Evolutionary conservation across 1,139 yeast species (phyloP).

Genomic region (Kodamaea ohmeri): DNA sequence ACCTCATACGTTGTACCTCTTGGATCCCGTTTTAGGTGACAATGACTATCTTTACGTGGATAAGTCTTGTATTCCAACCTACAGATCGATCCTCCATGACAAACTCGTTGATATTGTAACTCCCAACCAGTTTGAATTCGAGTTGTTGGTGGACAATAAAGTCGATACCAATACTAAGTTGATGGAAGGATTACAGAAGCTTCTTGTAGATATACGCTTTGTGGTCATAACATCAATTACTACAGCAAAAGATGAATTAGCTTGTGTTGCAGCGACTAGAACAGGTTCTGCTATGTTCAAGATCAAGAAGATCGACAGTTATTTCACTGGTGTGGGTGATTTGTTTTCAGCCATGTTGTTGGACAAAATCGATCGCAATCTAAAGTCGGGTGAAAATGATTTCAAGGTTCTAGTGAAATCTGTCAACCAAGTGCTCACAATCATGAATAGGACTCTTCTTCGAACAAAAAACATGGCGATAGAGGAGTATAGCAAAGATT

Average conservation of each 20-base stretch:
- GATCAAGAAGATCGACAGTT: constrained; percentile 60
- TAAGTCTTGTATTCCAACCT: constrained; percentile 63
- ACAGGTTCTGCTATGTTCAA: constrained; percentile 27
- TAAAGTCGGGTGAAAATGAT: constrained; percentile 6
- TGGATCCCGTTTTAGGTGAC: constrained; percentile 96
- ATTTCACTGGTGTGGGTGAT: constrained; percentile 93
- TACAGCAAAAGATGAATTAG: constrained; percentile 5
- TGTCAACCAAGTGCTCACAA: constrained; percentile 48
- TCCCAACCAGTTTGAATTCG: constrained; percentile 91
- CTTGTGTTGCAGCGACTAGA: constrained; percentile 13
- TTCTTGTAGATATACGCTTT: constrained; percentile 49
- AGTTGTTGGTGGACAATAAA: constrained; percentile 56
- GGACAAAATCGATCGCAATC: constrained; percentile 49
- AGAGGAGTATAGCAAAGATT: constrained; percentile 11
- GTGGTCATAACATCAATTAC: constrained; percentile 65
- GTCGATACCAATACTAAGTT: constrained; percentile 44
- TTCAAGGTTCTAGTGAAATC: constrained; percentile 26
- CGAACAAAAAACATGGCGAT: constrained; percentile 30
- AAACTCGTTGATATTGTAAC: constrained; percentile 67
- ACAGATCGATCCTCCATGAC: constrained; percentile 51
- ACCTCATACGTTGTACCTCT: constrained; percentile 46
- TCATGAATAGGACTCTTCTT: constrained; percentile 46
- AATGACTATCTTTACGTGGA: constrained; percentile 80
- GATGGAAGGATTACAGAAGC: constrained; percentile 12
- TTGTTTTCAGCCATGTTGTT: constrained; percentile 75